phyloP scores from a whole-genome alignment of 768 basidiomycete genomes.

The Naganishia kalamii region DNA sequence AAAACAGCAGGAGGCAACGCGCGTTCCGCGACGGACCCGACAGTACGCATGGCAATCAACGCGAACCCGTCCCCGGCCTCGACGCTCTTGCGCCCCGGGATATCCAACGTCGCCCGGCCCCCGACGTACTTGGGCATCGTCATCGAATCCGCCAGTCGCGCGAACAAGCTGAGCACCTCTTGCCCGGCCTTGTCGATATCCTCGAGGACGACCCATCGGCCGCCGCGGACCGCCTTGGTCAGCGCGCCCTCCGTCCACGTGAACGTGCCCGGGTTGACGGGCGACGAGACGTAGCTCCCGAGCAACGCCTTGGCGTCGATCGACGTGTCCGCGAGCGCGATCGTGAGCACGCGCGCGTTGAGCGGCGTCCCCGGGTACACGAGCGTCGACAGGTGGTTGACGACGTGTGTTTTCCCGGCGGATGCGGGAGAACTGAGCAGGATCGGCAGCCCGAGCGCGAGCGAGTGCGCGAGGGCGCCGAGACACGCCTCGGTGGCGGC shows the following conservation, averaged over 20 bases:
- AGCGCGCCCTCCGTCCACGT: constrained; percentile 95
- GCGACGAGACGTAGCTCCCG: constrained; percentile 86
- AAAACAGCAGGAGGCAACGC: constrained; percentile 61
- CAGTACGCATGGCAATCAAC: constrained; percentile 80
- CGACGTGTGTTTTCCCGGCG: constrained; percentile 74
- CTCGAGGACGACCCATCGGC: constrained; percentile 86
- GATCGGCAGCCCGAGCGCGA: constrained; percentile 66
- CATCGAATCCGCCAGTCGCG: constrained; percentile 68
- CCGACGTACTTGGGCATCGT: constrained; percentile 69
- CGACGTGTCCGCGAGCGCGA: constrained; percentile 91
- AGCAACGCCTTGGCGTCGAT: constrained; percentile 87
- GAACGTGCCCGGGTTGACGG: constrained; percentile 74
- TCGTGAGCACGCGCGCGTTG: constrained; percentile 66
- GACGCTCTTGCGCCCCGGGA: constrained; percentile 68
- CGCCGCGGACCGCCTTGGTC: constrained; percentile 78
- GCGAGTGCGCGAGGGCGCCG: constrained; percentile 57
- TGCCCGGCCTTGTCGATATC: constrained; percentile 84
- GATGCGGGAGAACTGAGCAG: constrained; percentile 81
- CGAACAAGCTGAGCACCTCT: constrained; percentile 81
- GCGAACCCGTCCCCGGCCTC: constrained; percentile 73
- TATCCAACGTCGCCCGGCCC: constrained; percentile 54
- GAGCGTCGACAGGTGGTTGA: constrained; percentile 66
- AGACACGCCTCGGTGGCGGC: constrained; percentile 58
- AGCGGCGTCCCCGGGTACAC: constrained; percentile 54
- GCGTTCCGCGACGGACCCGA: constrained; percentile 49